Percentiles rank a stretch among this genome's conserved stretches.
Conservation (phyloP, 2,329 filamentous ascomycete genomes). For the Exophiala aquamarina region DNA sequence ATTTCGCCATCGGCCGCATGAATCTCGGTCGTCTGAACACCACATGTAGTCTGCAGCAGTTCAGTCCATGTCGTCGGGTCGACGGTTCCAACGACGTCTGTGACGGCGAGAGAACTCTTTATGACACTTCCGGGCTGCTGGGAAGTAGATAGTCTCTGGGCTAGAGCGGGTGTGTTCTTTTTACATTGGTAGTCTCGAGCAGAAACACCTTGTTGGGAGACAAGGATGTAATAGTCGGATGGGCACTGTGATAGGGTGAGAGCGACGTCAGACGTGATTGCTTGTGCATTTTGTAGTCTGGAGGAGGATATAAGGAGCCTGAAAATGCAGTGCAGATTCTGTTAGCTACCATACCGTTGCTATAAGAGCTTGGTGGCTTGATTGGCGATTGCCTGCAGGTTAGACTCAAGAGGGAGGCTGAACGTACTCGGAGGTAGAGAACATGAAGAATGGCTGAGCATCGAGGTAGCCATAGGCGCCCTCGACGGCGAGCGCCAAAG, state of each 20-base stretch:
- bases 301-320: constrained; percentile 39
- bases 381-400: constrained; percentile 2
- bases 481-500: constrained; percentile 24
- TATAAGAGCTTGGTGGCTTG: background rate
- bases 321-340: constrained; percentile 1
- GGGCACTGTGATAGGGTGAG: constrained; percentile 64
- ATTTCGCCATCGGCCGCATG: constrained; percentile 37
- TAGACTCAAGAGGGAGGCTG: background rate
- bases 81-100: constrained; percentile 54
- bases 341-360: background rate
- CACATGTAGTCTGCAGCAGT: constrained; percentile 49
- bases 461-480: constrained; percentile 45
- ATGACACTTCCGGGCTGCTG: constrained; percentile 29
- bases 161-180: constrained; percentile 50
- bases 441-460: constrained; percentile 84
- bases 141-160: constrained; percentile 14
- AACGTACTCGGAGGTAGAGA: constrained; percentile 78
- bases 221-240: constrained; percentile 72
- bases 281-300: constrained; percentile 44
- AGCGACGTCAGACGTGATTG: constrained; percentile 43
- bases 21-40: constrained; percentile 42
- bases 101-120: constrained; percentile 53
- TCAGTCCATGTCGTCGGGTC: constrained; percentile 44
- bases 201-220: constrained; percentile 74
- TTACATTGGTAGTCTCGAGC: constrained; percentile 64